Evolutionary conservation across 345 rosid genomes (phyloP), one percentile per base, ranked within the genome.

Genomic region (Pugionium dolabratum): DNA sequence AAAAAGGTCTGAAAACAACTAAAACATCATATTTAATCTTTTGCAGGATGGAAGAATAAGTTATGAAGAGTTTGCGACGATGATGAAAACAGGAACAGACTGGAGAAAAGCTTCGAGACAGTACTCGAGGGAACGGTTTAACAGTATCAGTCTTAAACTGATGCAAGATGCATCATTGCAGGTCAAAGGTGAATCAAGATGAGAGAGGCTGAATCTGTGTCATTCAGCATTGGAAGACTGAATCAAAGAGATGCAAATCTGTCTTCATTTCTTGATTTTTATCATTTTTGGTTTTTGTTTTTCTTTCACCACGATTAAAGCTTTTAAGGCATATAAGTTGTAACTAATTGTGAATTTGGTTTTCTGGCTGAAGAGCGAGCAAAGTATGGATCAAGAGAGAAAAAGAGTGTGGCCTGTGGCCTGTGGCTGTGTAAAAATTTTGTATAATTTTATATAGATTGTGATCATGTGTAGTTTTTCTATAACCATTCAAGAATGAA

Each of bases 41-140:
- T 44, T 74, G 72, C 75, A 90, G 98, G 98, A 93, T 79, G 98
- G 96, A 44, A 79, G 80, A 60, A 90, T 93, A 80, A 90, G 98
- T 75, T 88, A 82, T 4, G 89, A 86, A 11, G 98, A 93, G 79
- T 93, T 93, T 67, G 94, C 72, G 1, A 70, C 80, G 1, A 93
- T 93, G 98, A 93, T 93, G 98, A 90, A 93, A 18, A 18, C 18
- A 18, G 18, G 18, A 18, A 18, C 18, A 18, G 18, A 18, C 18
- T 18, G 18, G 18, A 18, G 18, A 18, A 18, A 18, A 18, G 18
- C 18, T 18, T 18, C 18, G 18, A 18, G 18, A 0, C 18, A 80
- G 68, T 92, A 92, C 71, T 92, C 98, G 26, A 64, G 98, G 59
- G 97, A 93, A 68, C 78, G 91, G 75, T 93, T 93, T 81, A 93